These are phyloP conservation scores for Aspergillus sparsus DNA, from an alignment of 495 filamentous ascomycete species.

Conservation along the genomic window DNA sequence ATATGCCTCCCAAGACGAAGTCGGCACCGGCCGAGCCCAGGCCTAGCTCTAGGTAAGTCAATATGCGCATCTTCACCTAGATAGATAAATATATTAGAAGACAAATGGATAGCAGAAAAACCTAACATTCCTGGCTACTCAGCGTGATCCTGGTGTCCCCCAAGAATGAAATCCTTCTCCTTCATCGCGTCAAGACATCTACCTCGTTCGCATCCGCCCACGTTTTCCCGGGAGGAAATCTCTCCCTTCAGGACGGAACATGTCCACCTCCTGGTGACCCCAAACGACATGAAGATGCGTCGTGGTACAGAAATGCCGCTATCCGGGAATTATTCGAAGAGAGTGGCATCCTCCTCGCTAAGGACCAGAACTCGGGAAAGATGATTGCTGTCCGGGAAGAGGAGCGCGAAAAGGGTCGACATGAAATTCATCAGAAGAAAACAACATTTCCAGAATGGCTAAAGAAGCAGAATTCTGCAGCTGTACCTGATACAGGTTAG, in stretches of 20 bases:
- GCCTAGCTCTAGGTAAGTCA: slow-evolving; percentile 39
- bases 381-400: slow-evolving; percentile 60
- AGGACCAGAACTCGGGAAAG: slow-evolving; percentile 41
- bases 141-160: slow-evolving; percentile 87
- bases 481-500: slow-evolving; percentile 66
- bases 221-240: slow-evolving; percentile 94
- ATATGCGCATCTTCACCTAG: neutral
- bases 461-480: slow-evolving; percentile 55
- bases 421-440: slow-evolving; percentile 62
- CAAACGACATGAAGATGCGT: slow-evolving; percentile 64
- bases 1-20: slow-evolving; percentile 30
- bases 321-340: slow-evolving; percentile 95
- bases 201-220: slow-evolving; percentile 87
- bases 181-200: slow-evolving; percentile 81
- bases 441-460: slow-evolving; percentile 70
- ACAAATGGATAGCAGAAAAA: too few species aligned
- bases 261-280: slow-evolving; percentile 48
- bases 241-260: slow-evolving; percentile 66
- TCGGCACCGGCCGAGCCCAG: slow-evolving; percentile 33
- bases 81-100: neutral
- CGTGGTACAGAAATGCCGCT: slow-evolving; percentile 72
- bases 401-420: slow-evolving; percentile 65
- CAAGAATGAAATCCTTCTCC: slow-evolving; percentile 79
- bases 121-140: neutral
- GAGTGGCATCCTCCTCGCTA: slow-evolving; percentile 82